phyloP scores from a whole-genome alignment of 768 basidiomycete genomes.

The Suillus tomentosus region DNA sequence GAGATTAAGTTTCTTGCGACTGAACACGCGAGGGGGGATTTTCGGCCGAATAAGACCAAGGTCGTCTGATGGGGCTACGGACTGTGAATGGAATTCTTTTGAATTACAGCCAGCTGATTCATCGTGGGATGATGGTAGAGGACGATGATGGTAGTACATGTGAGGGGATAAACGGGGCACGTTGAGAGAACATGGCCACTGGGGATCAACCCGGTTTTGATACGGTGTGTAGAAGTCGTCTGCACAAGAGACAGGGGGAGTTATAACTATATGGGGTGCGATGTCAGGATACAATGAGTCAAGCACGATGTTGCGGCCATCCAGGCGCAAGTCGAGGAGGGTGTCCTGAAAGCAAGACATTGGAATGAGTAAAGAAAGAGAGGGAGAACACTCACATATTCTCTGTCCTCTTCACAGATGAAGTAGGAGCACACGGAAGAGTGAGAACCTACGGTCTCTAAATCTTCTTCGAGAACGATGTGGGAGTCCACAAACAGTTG shows the following conservation, averaged over 20 bases:
- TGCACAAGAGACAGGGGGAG: conserved; percentile 42
- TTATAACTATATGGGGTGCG: conserved; percentile 55
- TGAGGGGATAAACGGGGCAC: conserved; percentile 33
- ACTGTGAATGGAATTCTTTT: conserved; percentile 1
- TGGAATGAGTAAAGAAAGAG: not conserved
- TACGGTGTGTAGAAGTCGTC: conserved; percentile 38
- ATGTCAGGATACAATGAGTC: conserved; percentile 43
- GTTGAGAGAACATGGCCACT: conserved; percentile 36
- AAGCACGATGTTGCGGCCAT: conserved; percentile 41
- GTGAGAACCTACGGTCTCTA: conserved; percentile 8
- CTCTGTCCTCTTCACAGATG: conserved; percentile 13
- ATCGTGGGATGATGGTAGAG: conserved; percentile 1
- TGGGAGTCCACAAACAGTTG: not conserved
- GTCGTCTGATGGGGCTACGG: not conserved
- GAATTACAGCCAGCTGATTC: not conserved
- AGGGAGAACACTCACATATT: conserved; percentile 11
- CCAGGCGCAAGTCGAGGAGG: conserved; percentile 19
- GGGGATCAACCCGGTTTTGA: conserved; percentile 40
- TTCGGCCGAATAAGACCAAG: not conserved
- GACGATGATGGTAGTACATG: conserved; percentile 5
- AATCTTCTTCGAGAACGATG: conserved; percentile 4
- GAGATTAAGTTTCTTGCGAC: conserved; percentile 31
- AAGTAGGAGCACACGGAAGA: not conserved
- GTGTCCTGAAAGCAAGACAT: conserved; percentile 15
- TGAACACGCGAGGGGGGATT: conserved; percentile 31